phyloP scores from a whole-genome alignment of 345 rosid genomes.

The Streptanthus diversifolius region DNA sequence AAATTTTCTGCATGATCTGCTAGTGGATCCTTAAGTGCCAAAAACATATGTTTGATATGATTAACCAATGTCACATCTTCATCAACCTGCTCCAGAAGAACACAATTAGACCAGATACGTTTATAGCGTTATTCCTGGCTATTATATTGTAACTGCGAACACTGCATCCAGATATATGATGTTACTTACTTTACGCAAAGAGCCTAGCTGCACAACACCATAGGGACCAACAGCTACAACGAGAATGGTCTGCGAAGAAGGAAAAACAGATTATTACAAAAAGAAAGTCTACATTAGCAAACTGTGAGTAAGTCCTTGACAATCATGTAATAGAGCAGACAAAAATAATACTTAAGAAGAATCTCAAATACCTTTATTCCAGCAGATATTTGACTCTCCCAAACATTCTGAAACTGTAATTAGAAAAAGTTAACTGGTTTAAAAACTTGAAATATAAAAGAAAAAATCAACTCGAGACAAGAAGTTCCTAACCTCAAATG shows the following conservation, averaged over 20 bases:
- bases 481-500: slow-evolving; percentile 53
- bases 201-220: slow-evolving; percentile 93
- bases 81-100: slow-evolving; percentile 48
- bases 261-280: not conserved
- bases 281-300: not conserved
- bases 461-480: not conserved
- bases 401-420: slow-evolving; percentile 65
- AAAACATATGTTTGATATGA: slow-evolving; percentile 60
- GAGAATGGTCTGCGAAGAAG: slow-evolving; percentile 57
- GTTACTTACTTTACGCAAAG: slow-evolving; percentile 63
- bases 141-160: not conserved
- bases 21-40: slow-evolving; percentile 51
- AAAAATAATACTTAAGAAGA: not conserved
- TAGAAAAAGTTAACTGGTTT: not conserved
- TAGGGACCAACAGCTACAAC: slow-evolving; percentile 68
- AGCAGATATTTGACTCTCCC: slow-evolving; percentile 74
- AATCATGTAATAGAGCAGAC: not conserved
- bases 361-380: slow-evolving; percentile 65
- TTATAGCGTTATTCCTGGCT: not conserved
- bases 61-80: slow-evolving; percentile 68
- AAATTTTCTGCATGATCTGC: slow-evolving; percentile 41
- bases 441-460: not conserved
- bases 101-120: slow-evolving; percentile 10
- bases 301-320: slow-evolving; percentile 2
- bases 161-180: not conserved